phyloP scores from a whole-genome alignment of 2,329 filamentous ascomycete genomes.

The Fusarium luffae region DNA sequence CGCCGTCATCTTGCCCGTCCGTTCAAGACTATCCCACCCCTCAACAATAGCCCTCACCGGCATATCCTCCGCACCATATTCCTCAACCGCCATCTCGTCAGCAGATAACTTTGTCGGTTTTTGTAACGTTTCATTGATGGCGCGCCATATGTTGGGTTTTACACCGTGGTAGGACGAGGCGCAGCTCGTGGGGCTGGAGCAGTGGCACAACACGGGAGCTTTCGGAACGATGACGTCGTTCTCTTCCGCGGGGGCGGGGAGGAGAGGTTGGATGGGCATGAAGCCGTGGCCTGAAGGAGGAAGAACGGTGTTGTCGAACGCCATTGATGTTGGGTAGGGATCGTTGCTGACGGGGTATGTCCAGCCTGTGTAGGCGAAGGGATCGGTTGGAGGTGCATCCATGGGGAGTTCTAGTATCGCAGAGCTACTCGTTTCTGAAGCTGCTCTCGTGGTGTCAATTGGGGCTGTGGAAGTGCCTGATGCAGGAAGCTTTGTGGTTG shows the following conservation, averaged over 20 bases:
- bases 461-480: not conserved
- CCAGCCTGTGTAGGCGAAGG: conserved; percentile 23
- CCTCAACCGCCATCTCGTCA: conserved; percentile 32
- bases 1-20: conserved; percentile 40
- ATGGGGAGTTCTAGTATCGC: conserved; percentile 17
- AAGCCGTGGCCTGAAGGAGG: not conserved
- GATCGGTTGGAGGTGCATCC: not conserved
- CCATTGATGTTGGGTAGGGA: conserved; percentile 13
- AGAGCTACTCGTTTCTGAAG: conserved; percentile 20
- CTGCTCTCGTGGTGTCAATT: not conserved
- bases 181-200: conserved; percentile 15
- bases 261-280: not conserved
- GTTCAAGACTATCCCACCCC: conserved; percentile 47
- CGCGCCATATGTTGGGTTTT: conserved; percentile 42
- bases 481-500: not conserved
- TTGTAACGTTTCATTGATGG: conserved; percentile 39
- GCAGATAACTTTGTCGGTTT: conserved; percentile 22
- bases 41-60: conserved; percentile 43
- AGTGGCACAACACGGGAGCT: conserved; percentile 9
- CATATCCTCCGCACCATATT: conserved; percentile 41
- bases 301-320: conserved; percentile 18
- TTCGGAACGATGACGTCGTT: conserved; percentile 24
- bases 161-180: not conserved
- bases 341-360: not conserved
- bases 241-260: conserved; percentile 1